Evolutionary conservation across 2,329 filamentous ascomycete species (phyloP), one percentile per base, ranked within the genome.

Genomic region (Aspergillus latus): DNA sequence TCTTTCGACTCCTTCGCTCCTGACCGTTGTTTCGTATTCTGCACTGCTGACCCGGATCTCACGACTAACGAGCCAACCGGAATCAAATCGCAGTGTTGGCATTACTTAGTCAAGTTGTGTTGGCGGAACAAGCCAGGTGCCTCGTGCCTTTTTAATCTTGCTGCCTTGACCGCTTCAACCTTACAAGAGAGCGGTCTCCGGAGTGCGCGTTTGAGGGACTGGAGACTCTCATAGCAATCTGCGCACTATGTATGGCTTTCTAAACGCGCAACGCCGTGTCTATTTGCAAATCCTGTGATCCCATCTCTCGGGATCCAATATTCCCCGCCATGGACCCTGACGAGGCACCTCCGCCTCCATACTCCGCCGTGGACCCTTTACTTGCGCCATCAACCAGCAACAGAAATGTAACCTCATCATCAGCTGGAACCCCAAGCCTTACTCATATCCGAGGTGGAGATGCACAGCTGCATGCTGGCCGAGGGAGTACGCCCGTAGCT

Each of bases 301-400:
- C 45, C 34, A 40, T 40, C 30, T 45, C 13, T 28, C 15, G 21
- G 42, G 39, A 29, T 54, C 40, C 32, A 28, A 40, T 11, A 32
- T 21, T 52, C 40, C 47, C 42, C 58, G 54, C 56, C 58, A 72
- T 72, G 70, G 69, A 72, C 55, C 62, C 67, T 51, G 72, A 76
- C 32, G 74, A 75, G 52, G 71, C 68, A 58, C 74, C 74, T 63
- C 73, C 73, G 58, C 73, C 74, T 50, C 74, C 74, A 29, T 76
- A 76, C 61, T 73, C 74, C 57, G 66, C 72, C 39, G 66, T 74
- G 50, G 74, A 76, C 56, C 74, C 74, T 39, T 65, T 75, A 51
- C 54, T 64, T 45, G 49, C 62, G 26, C 63, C 63, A 53, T 49
- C 62, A 36, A 63, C 56, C 56, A 64, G 56, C 53, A 55, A 44